Conservation (phyloP, 1,284 basidiomycete species). For the Microbotryum lychnidis-dioicae region DNA sequence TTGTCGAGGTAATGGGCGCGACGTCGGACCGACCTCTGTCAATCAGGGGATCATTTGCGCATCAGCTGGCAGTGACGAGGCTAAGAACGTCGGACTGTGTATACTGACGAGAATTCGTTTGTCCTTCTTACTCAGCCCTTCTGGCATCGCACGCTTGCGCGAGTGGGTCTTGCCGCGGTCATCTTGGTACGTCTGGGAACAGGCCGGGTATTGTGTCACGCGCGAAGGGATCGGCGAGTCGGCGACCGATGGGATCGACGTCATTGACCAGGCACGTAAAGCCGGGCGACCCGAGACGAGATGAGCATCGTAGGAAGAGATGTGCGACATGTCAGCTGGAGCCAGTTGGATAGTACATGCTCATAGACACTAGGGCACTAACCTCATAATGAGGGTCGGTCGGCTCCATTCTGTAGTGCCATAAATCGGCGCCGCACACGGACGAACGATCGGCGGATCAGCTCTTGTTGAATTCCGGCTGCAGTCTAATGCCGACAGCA, state of each 20-base stretch:
- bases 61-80: not conserved
- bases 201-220: too few species aligned
- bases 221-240: not conserved
- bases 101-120: conserved; percentile 23
- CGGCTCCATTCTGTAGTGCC: not conserved
- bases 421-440: too few species aligned
- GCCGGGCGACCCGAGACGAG: not conserved
- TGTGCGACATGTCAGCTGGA: not conserved
- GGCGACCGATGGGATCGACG: not conserved
- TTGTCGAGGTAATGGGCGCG: conserved; percentile 87
- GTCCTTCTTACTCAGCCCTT: conserved; percentile 26
- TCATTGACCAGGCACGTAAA: not conserved
- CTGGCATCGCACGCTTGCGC: conserved; percentile 27
- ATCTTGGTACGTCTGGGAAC: not conserved
- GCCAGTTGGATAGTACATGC: too few species aligned
- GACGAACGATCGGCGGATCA: too few species aligned
- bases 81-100: too few species aligned
- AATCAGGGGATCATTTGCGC: not conserved
- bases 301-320: not conserved
- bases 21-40: conserved; percentile 39
- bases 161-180: conserved; percentile 1
- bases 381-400: conserved; percentile 5
- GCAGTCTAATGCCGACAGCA: too few species aligned
- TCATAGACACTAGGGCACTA: not conserved
- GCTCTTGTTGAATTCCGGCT: too few species aligned